These are phyloP conservation scores for Stropharia rugosoannulata DNA, from an alignment of 768 basidiomycete genomes.

Conservation along the genomic window DNA sequence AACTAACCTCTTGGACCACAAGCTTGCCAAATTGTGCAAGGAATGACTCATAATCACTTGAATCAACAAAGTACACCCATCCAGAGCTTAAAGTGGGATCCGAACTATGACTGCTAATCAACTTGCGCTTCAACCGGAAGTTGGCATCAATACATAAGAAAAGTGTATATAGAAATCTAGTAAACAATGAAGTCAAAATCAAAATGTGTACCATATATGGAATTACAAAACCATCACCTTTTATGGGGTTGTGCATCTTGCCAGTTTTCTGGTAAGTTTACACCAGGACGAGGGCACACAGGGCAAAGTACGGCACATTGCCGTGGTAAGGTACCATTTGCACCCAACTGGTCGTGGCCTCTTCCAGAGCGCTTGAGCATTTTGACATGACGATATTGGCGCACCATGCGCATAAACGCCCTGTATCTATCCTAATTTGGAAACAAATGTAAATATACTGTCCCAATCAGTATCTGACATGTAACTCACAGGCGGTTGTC, in stretches of 20 bases:
- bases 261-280: constrained; percentile 13
- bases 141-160: constrained; percentile 20
- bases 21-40: constrained; percentile 2
- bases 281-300: constrained; percentile 29
- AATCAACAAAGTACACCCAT: constrained; percentile 12
- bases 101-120: not conserved
- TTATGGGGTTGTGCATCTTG: not conserved
- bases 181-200: not conserved
- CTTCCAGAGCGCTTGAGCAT: constrained; percentile 21
- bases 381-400: constrained; percentile 20
- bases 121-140: constrained; percentile 17
- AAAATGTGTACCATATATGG: not conserved
- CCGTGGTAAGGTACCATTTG: constrained; percentile 16
- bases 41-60: constrained; percentile 6
- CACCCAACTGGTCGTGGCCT: constrained; percentile 16
- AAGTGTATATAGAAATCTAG: constrained; percentile 2
- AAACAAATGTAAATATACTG: not conserved
- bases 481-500: not conserved
- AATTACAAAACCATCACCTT: not conserved
- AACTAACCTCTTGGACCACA: constrained; percentile 3
- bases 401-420: constrained; percentile 1
- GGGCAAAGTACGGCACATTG: constrained; percentile 26
- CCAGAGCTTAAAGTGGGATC: constrained; percentile 14
- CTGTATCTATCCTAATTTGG: not conserved
- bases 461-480: not conserved